These are phyloP conservation scores for Nissolia schottii DNA, from an alignment of 306 rosid genomes.

Conservation along the genomic window DNA sequence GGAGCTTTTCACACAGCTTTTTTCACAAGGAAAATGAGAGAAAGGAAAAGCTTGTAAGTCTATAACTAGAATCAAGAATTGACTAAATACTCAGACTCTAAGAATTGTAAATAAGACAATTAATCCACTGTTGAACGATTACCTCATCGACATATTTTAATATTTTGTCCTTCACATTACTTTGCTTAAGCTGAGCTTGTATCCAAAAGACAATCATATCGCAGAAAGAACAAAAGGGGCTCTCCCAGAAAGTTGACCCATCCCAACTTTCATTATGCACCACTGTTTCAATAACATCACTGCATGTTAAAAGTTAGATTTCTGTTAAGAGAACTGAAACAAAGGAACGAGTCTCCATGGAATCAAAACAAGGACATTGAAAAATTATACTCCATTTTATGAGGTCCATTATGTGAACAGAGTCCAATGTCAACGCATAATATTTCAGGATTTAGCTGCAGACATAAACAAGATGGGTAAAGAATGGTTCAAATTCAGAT, in stretches of 20 bases:
- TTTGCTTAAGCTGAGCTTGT: slow-evolving; percentile 64
- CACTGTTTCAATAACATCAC: slow-evolving; percentile 52
- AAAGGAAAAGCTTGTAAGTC: neutral
- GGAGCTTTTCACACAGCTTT: slow-evolving; percentile 75
- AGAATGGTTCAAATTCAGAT: slow-evolving; percentile 4
- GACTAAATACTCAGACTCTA: neutral
- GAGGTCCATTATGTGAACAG: slow-evolving; percentile 36
- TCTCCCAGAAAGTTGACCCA: slow-evolving; percentile 31
- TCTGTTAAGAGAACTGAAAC: slow-evolving; percentile 6
- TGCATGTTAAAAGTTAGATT: slow-evolving; percentile 34
- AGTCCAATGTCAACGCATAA: slow-evolving; percentile 56
- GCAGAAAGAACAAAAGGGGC: slow-evolving; percentile 51
- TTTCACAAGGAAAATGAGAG: slow-evolving; percentile 9
- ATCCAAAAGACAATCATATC: slow-evolving; percentile 67
- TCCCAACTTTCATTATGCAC: slow-evolving; percentile 34
- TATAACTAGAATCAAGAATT: neutral
- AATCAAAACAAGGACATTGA: slow-evolving; percentile 14
- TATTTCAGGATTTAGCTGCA: slow-evolving; percentile 55
- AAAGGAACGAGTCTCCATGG: neutral
- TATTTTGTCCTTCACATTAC: slow-evolving; percentile 46
- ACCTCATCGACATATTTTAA: slow-evolving; percentile 61
- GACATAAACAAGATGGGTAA: slow-evolving; percentile 15
- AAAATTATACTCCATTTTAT: slow-evolving; percentile 29
- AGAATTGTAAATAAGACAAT: neutral
- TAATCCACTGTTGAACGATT: neutral